These are phyloP conservation scores for Pseudozyma flocculosa DNA, from an alignment of 1,284 basidiomycete species.

Conservation along the genomic window DNA sequence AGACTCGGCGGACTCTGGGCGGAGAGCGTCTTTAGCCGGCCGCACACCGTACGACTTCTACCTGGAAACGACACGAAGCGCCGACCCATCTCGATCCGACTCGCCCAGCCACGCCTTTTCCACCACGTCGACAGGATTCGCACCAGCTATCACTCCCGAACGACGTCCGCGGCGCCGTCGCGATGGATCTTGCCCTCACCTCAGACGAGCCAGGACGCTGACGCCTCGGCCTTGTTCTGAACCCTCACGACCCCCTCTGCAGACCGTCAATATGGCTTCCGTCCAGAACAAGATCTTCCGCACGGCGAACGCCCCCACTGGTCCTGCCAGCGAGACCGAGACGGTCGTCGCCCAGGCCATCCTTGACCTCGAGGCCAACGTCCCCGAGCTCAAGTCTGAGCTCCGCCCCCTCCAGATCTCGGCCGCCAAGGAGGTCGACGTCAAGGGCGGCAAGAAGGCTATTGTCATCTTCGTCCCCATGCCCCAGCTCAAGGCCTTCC, in stretches of 20 bases:
- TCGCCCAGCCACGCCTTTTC: too few relatives aligned
- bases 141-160: too few relatives aligned
- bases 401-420: slow-evolving; percentile 94
- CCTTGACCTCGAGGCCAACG: slow-evolving; percentile 95
- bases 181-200: too few relatives aligned
- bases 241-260: background rate
- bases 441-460: slow-evolving; percentile 95
- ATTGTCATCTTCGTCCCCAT: slow-evolving; percentile 98
- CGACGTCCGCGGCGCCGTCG: too few relatives aligned
- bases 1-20: too few relatives aligned
- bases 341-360: slow-evolving; percentile 90
- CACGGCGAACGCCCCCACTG: slow-evolving; percentile 86
- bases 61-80: too few relatives aligned
- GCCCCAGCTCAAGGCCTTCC: slow-evolving; percentile 97
- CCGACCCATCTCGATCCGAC: too few relatives aligned
- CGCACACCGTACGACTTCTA: too few relatives aligned
- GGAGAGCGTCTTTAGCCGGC: too few relatives aligned
- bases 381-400: slow-evolving; percentile 94
- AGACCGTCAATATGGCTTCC: slow-evolving; percentile 51
- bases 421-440: slow-evolving; percentile 96
- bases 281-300: slow-evolving; percentile 77
- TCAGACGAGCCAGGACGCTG: too few relatives aligned
- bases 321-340: slow-evolving; percentile 89
- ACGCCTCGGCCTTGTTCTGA: too few relatives aligned
- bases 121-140: too few relatives aligned